Evolutionary conservation across 805 yeast genomes (phyloP).

Genomic region (Schwanniomyces vanrijiae): DNA sequence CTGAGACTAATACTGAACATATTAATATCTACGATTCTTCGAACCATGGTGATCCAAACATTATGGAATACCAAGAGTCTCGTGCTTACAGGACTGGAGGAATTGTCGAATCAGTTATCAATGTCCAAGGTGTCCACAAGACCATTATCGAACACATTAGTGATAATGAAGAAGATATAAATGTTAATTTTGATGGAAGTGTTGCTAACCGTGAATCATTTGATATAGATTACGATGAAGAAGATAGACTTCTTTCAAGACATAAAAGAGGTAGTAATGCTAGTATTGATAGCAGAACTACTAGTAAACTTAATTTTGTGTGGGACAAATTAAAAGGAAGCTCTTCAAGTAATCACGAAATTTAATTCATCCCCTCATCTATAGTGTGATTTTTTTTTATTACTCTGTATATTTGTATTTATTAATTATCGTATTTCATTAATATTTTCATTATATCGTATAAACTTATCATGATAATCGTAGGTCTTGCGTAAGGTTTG

Average conservation of each 20-base stretch:
- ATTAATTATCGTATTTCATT: not conserved
- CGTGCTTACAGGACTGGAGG: constrained; percentile 54
- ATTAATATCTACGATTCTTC: constrained; percentile 1
- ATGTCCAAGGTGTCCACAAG: constrained; percentile 79
- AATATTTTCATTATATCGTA: too few relatives aligned
- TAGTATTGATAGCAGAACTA: not conserved
- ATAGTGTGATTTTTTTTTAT: not conserved
- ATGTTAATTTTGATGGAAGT: not conserved
- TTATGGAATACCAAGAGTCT: constrained; percentile 31
- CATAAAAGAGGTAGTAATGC: constrained; percentile 1
- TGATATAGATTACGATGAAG: constrained; percentile 7
- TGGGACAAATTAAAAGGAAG: not conserved
- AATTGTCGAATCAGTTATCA: constrained; percentile 79
- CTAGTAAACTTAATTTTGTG: not conserved
- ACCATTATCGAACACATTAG: constrained; percentile 74
- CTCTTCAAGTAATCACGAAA: not conserved
- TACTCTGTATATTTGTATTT: not conserved
- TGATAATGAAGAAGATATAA: constrained; percentile 42
- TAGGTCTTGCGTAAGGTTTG: too few relatives aligned
- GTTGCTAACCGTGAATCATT: not conserved
- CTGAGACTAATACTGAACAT: constrained; percentile 4
- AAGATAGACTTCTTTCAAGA: not conserved
- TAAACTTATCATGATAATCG: too few relatives aligned
- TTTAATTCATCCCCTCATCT: not conserved
- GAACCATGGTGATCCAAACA: not conserved